phyloP scores from a whole-genome alignment of 192 early-diverging fungal species.

The Irineochytrium annulatum region DNA sequence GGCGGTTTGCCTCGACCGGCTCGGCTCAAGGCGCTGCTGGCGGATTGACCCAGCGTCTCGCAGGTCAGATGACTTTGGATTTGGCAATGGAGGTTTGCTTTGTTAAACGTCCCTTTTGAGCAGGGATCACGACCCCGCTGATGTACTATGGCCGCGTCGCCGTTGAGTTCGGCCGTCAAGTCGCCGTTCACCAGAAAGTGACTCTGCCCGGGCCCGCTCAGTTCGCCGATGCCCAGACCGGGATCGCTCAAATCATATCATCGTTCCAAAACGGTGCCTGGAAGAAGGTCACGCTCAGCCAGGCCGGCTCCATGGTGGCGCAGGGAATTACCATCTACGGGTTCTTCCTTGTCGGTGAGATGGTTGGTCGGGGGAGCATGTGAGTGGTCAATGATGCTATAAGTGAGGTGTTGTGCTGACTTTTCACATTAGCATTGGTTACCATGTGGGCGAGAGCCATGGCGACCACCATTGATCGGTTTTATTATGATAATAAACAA shows the following conservation, averaged over 20 bases:
- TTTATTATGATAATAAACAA: too few relatives aligned
- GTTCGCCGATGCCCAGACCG: conserved; percentile 36
- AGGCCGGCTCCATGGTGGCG: conserved; percentile 33
- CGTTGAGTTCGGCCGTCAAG: conserved; percentile 39
- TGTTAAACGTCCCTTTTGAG: neutral
- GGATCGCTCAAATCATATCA: conserved; percentile 37
- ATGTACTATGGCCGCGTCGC: conserved; percentile 45
- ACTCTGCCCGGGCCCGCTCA: conserved; percentile 20
- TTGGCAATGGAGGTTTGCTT: too few relatives aligned
- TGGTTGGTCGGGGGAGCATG: conserved; percentile 43
- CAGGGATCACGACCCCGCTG: conserved; percentile 32
- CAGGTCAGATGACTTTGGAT: neutral
- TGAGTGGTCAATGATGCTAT: too few relatives aligned
- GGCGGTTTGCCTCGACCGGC: neutral
- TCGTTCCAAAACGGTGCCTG: conserved; percentile 44
- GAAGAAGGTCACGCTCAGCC: conserved; percentile 50
- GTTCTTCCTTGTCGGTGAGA: conserved; percentile 58
- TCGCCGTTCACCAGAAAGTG: conserved; percentile 36
- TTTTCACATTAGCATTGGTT: too few relatives aligned
- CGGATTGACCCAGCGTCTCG: neutral
- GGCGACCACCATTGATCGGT: too few relatives aligned
- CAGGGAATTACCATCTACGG: conserved; percentile 46
- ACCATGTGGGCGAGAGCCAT: too few relatives aligned
- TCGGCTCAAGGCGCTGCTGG: neutral
- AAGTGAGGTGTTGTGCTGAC: too few relatives aligned